Conservation (phyloP, 192 early-diverging fungal genomes). For the Martensiomyces pterosporus region DNA sequence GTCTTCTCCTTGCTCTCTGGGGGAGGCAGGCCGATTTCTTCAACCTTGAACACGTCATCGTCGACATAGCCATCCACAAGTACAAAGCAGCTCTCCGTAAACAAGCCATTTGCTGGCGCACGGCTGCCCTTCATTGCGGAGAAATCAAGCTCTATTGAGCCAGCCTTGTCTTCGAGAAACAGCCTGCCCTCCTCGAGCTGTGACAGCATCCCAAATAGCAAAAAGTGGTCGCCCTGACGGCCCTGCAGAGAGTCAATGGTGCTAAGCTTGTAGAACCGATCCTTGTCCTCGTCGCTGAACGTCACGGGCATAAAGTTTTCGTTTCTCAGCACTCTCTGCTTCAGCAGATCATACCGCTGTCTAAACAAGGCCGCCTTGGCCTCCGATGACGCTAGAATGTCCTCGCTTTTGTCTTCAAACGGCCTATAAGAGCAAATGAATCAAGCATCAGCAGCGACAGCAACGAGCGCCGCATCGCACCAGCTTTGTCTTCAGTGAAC, state of each 20-base stretch:
- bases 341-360: constrained; percentile 74
- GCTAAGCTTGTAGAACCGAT: constrained; percentile 44
- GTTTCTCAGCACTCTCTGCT: constrained; percentile 76
- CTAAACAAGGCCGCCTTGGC: constrained; percentile 65
- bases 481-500: no score
- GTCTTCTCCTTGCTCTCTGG: constrained; percentile 56
- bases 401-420: no score
- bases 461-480: no score
- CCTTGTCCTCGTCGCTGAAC: constrained; percentile 48
- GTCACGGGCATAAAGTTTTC: constrained; percentile 69
- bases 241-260: constrained; percentile 79
- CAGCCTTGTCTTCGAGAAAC: constrained; percentile 81
- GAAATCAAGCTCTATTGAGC: constrained; percentile 72
- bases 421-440: no score
- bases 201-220: constrained; percentile 87
- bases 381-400: constrained; percentile 58
- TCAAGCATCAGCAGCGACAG: no score
- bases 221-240: constrained; percentile 58
- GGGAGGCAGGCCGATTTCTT: constrained; percentile 73
- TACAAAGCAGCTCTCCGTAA: constrained; percentile 85
- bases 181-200: constrained; percentile 74
- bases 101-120: constrained; percentile 60
- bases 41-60: constrained; percentile 63
- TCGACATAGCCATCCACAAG: constrained; percentile 76
- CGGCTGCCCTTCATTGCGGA: constrained; percentile 44